phyloP scores from a whole-genome alignment of 1,139 yeast genomes.

The Yamadazyma trypodendri region DNA sequence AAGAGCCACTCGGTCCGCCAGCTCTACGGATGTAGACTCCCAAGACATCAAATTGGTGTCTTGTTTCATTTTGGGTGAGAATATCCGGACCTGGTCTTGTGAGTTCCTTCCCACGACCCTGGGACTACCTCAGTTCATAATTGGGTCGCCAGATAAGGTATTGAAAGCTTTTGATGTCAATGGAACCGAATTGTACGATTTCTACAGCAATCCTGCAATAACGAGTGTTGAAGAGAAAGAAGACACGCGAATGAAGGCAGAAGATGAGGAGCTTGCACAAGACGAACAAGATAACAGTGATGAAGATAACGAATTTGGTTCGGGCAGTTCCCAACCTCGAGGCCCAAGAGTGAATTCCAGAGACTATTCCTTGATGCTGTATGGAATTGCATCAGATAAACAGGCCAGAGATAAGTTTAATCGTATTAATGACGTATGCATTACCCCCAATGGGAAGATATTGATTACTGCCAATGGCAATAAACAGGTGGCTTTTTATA shows the following conservation, averaged over 20 bases:
- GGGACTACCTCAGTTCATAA: conserved; percentile 53
- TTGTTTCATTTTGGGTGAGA: conserved; percentile 42
- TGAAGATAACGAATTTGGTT: conserved; percentile 2
- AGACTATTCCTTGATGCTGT: neutral
- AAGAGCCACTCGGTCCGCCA: conserved; percentile 17
- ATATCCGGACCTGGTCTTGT: conserved; percentile 58
- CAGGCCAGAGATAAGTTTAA: conserved; percentile 25
- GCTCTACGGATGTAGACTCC: conserved; percentile 11
- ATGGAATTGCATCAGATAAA: neutral
- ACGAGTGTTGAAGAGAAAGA: conserved; percentile 20
- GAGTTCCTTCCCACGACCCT: conserved; percentile 59
- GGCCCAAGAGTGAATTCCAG: conserved; percentile 3
- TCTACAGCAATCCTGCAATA: conserved; percentile 33
- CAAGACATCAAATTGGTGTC: conserved; percentile 23
- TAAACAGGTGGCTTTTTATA: conserved; percentile 53
- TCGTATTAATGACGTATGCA: conserved; percentile 63
- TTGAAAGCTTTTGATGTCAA: conserved; percentile 59
- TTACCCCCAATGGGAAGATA: conserved; percentile 62
- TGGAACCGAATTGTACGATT: conserved; percentile 44
- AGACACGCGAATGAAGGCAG: conserved; percentile 18
- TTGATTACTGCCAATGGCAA: conserved; percentile 66
- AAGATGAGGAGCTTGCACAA: conserved; percentile 10
- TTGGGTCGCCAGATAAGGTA: conserved; percentile 78
- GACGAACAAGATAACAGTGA: conserved; percentile 24
- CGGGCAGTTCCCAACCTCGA: neutral